Percentiles rank a stretch among this genome's conserved stretches.
These are phyloP conservation scores for Nigrospora sphaerica DNA, from an alignment of 2,329 filamentous ascomycete genomes.

Conservation along the genomic window DNA sequence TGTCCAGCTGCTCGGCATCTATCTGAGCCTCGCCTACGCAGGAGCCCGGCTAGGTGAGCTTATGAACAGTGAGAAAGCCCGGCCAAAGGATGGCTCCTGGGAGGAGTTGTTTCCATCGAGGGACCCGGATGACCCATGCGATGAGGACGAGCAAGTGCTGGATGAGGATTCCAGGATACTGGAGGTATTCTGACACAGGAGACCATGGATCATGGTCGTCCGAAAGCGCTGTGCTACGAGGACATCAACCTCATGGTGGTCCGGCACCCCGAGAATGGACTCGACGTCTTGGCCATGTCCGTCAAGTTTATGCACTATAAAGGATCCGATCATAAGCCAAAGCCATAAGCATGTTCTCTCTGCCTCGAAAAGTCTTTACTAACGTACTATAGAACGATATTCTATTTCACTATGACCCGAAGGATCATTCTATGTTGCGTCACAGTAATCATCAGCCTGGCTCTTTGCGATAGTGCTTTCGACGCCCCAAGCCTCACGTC, in stretches of 20 bases:
- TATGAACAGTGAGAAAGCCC: too few species aligned
- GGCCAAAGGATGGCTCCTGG: too few species aligned
- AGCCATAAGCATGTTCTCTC: slow-evolving; percentile 13
- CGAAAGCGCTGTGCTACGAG: slow-evolving; percentile 21
- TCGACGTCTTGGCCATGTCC: slow-evolving; percentile 14
- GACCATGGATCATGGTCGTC: slow-evolving; percentile 10
- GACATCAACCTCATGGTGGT: slow-evolving; percentile 22
- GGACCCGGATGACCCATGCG: too few species aligned
- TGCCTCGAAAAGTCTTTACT: slow-evolving; percentile 2
- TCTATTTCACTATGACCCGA: slow-evolving; percentile 17
- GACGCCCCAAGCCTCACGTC: slow-evolving; percentile 13
- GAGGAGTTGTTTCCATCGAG: too few species aligned
- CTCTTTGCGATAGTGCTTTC: slow-evolving; percentile 17
- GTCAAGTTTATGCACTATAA: slow-evolving; percentile 24
- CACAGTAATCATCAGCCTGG: slow-evolving; percentile 16
- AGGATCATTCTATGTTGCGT: slow-evolving; percentile 19
- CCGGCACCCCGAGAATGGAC: slow-evolving; percentile 11
- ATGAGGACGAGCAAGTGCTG: slow-evolving; percentile 7
- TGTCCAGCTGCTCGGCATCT: too few species aligned
- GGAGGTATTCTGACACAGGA: slow-evolving; percentile 11
- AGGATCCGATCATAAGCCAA: slow-evolving; percentile 18
- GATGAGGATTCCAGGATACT: slow-evolving; percentile 16
- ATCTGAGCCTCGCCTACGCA: too few species aligned
- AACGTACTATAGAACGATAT: slow-evolving; percentile 14
- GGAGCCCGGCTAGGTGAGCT: too few species aligned